Evolutionary conservation across 2,329 filamentous ascomycete genomes (phyloP).

Genomic region (Cladosporium cucumerinum): DNA sequence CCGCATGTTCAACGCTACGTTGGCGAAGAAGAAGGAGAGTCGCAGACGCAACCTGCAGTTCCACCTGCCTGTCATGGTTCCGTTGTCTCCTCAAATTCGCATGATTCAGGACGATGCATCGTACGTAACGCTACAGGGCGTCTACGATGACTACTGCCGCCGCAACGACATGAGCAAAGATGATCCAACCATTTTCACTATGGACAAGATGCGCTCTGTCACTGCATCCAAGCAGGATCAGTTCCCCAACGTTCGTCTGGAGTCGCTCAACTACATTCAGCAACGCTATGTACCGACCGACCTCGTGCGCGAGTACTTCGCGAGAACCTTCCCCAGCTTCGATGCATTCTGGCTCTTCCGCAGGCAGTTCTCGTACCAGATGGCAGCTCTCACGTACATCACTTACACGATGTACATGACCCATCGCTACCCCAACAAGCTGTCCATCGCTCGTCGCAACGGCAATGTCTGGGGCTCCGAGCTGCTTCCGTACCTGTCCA

Average conservation of each 20-base stretch:
- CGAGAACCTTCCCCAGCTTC: conserved; percentile 79
- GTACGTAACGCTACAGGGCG: conserved; percentile 88
- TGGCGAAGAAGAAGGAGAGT: conserved; percentile 91
- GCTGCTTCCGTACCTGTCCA: conserved; percentile 83
- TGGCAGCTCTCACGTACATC: conserved; percentile 94
- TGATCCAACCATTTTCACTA: conserved; percentile 88
- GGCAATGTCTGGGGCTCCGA: conserved; percentile 97
- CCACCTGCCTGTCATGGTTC: conserved; percentile 92
- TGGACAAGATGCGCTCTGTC: conserved; percentile 84
- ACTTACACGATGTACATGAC: conserved; percentile 98
- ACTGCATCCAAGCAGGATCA: conserved; percentile 59
- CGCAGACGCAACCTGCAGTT: conserved; percentile 92
- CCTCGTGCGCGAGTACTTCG: conserved; percentile 84
- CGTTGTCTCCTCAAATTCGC: conserved; percentile 87
- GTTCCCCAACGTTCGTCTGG: conserved; percentile 53
- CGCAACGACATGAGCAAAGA: conserved; percentile 86
- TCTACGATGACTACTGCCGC: conserved; percentile 95
- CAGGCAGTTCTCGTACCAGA: conserved; percentile 92
- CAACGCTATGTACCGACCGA: conserved; percentile 86
- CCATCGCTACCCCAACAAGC: conserved; percentile 91
- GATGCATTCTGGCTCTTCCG: conserved; percentile 98
- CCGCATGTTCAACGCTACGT: conserved; percentile 90
- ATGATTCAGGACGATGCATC: conserved; percentile 94
- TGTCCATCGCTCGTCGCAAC: conserved; percentile 80
- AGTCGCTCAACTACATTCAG: conserved; percentile 93